phyloP scores from a whole-genome alignment of 2,329 filamentous ascomycete genomes.

The Lasiodiplodia hormozganensis region DNA sequence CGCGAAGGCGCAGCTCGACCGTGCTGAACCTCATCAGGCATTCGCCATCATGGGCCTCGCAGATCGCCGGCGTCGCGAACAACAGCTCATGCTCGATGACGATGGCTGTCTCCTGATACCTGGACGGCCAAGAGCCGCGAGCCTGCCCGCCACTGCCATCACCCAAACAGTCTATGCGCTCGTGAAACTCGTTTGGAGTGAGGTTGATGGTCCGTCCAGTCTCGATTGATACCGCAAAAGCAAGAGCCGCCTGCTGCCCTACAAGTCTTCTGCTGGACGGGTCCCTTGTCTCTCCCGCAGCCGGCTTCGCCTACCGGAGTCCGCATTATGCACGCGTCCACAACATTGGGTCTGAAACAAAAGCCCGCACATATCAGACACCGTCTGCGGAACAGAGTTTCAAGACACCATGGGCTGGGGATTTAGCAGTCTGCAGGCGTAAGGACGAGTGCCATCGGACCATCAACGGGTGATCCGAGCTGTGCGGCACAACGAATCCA shows the following conservation, averaged over 20 bases:
- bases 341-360: conserved; percentile 22
- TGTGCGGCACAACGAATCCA: conserved; percentile 12
- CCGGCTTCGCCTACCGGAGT: background rate
- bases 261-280: conserved; percentile 4
- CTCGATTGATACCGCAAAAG: conserved; percentile 4
- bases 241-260: conserved; percentile 16
- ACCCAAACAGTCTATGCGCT: conserved; percentile 3
- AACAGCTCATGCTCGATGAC: conserved; percentile 8
- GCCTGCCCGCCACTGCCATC: conserved; percentile 1
- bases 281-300: conserved; percentile 5
- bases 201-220: conserved; percentile 17
- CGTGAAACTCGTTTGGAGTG: conserved; percentile 22
- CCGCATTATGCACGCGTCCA: conserved; percentile 4
- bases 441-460: background rate
- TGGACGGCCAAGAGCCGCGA: background rate
- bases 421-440: background rate
- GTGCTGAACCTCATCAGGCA: conserved; percentile 1
- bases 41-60: conserved; percentile 13
- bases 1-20: conserved; percentile 20
- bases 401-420: conserved; percentile 1
- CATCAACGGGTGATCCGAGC: conserved; percentile 25
- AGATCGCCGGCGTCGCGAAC: conserved; percentile 7
- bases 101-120: conserved; percentile 5
- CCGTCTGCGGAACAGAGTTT: conserved; percentile 17
- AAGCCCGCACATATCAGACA: conserved; percentile 9